Base-by-base conservation (phyloP, 2,329 filamentous ascomycete genomes). In the Exophiala dermatitidis region DNA sequence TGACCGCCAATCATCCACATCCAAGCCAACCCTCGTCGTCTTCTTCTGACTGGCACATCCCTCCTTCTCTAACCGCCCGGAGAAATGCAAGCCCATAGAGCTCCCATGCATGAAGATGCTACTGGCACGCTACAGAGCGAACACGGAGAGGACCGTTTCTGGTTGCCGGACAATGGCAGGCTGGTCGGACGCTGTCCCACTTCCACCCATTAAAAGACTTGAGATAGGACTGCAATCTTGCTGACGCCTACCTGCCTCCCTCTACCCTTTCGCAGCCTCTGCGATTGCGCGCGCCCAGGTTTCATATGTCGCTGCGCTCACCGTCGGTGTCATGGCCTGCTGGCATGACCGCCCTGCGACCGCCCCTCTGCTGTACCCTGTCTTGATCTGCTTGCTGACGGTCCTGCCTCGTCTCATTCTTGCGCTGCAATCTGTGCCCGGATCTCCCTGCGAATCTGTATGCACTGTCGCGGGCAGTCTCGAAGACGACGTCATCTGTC, bases 401-500 rank as follows among this genome's bases (percentile, higher is more conserved):
- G 34, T 46, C 48, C 46, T 57, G 46, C 42, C 54, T 32, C 43
- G 48, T 48, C 52, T 55, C 9, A 52, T 58, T 42, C 38, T 46
- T 42, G 61, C 60, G 38, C 44, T 61, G 8, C 59, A 57, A 41
- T 56, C 48, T 29, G 61, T 62, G 12, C 37, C 58, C 8, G 57
- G 54, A n/a, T 63, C 61, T 29, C 56, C 58, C 30, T 63, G 61
- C 53, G 53, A 57, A 45, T 46, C 60, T 12, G 46, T 58, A 32
- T 62, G 57, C 37, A 29, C 47, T 26, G 33, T 49, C 29, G 58
- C 58, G 9, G 59, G 60, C 52, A 74, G 70, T 4, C 72, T 71
- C n/a, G 60, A 63, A 2, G 63, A 65, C 8, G 70, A 73, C 43
- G 68, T 74, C 37, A 65, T 69, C 10, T 75, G 73, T 60, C 54